Percentiles rank a stretch among this genome's conserved stretches.
Conservation (phyloP, 2,329 filamentous ascomycete species). For the Elsinoe australis region DNA sequence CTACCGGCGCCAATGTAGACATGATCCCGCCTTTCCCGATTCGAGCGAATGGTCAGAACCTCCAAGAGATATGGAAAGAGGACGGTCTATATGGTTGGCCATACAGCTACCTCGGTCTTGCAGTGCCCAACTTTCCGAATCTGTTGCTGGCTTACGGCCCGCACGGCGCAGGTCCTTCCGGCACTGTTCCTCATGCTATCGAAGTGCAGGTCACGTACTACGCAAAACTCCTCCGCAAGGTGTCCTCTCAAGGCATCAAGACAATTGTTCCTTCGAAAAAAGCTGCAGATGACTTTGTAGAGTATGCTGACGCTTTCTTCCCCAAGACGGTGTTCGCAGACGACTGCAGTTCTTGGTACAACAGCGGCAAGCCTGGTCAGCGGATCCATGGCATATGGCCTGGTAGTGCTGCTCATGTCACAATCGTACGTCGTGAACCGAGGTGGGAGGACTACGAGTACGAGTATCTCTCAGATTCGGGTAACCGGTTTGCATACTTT, state of each 20-base stretch:
- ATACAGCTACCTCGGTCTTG: conserved; percentile 58
- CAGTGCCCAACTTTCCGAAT: conserved; percentile 60
- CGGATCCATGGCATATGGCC: conserved; percentile 64
- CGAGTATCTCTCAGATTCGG: conserved; percentile 35
- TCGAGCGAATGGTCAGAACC: conserved; percentile 46
- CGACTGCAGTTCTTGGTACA: conserved; percentile 65
- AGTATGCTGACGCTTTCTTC: conserved; percentile 41
- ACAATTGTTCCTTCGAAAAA: conserved; percentile 49
- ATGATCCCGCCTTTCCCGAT: conserved; percentile 49
- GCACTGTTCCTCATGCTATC: conserved; percentile 59
- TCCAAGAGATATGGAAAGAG: conserved; percentile 50
- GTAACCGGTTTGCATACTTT: conserved; percentile 54
- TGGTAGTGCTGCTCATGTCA: conserved; percentile 56
- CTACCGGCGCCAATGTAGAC: conserved; percentile 27
- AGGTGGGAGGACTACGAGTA: conserved; percentile 55
- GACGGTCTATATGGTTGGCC: conserved; percentile 54
- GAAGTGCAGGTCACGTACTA: conserved; percentile 60
- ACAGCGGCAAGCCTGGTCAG: conserved; percentile 54
- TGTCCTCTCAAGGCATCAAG: conserved; percentile 57
- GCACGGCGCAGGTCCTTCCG: conserved; percentile 51
- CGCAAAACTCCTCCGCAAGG: conserved; percentile 60
- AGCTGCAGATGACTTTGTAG: conserved; percentile 44
- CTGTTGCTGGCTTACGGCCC: conserved; percentile 54
- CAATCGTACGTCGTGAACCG: conserved; percentile 49
- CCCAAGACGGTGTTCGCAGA: conserved; percentile 49